Base-by-base conservation (phyloP, 2,329 filamentous ascomycete species). In the Chaetomiaceae sp. region DNA sequence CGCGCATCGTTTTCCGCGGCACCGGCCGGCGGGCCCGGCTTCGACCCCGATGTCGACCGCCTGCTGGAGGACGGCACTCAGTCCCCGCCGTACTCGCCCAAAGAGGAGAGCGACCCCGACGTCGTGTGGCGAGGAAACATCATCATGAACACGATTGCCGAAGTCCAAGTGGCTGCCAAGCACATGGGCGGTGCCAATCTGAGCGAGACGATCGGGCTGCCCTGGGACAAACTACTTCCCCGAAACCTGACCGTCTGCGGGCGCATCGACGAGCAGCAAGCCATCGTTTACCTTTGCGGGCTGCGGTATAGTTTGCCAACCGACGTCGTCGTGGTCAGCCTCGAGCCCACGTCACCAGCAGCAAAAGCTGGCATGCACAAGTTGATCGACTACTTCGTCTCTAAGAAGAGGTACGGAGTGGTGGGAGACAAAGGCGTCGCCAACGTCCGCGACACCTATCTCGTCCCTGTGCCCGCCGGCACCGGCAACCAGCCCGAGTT, bases 211-310 rank as follows among this genome's bases (percentile, higher is more conserved):
- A 64, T 71, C 19, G 61, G 63, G 1, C 51, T 72, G 15, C 66
- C 76, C 0, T 97, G 91, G 90, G 79, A 79, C 17, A 81, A 87
- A 53, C 74, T 97, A 9, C 81, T 96, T 7, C 88, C 90, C 0
- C 75, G 80, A 27, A 79, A 76, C 7, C 75, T 94, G 27, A 83
- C 80, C 6, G 85, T 94, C 20, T 85, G 85, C 44, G 89, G 89
- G 1, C 83, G 94, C 17, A 94, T 99, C 55, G 83, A 88, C 47
- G 84, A 89, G 61, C 80, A 87, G 55, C 87, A 87, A 59, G 94
- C 92, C 11, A 90, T 91, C 53, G 89, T 95, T 57, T 99, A 99
- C 64, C 83, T 99, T 0, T 94, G 90, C 66, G 85, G 89, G 47
- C 77, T 97, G 56, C 84, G 90, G 12, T 95, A 89, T 69, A 92